Base-by-base conservation (phyloP, 2,329 filamentous ascomycete genomes). In the Fusarium sp. region DNA sequence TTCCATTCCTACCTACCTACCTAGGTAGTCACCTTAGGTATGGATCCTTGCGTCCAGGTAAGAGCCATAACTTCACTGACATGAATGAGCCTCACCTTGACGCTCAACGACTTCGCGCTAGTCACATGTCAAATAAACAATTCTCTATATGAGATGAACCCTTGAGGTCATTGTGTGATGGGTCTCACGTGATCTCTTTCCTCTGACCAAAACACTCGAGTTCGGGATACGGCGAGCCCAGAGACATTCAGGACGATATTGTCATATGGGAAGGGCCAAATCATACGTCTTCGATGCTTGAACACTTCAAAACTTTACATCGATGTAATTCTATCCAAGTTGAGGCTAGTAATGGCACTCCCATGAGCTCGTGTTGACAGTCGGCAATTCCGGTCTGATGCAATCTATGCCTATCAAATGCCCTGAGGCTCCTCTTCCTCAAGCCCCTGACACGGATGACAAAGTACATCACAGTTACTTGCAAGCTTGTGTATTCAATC, bases 321-420 rank as follows among this genome's bases (percentile, higher is more conserved):
- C 20, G 28, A 31, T 61, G 41, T 22, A 41, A 9, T 41, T 47
- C 13, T 35, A 22, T 38, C 8, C 20, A 15, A 15, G n/a, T 18
- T 20, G 11, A 63, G 41, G 24, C 24, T 18, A 56, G n/a, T 6
- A 24, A 38, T 35, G 22, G 38, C 20, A 28, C 17, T 28, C 47
- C 47, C 41, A 49, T 58, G 39, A 28, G 24, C 31, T 24, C 26
- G 8, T 45, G 31, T 41, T 45, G 31, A 41, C 28, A 15, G n/a
- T 59, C 71, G 67, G 62, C n/a, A 41, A 33, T 55, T 26, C 70
- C 67, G 70, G 20, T 35, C 20, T 31, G 42, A 39, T 65, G 47
- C 47, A n/a, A 54, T 35, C 38, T 28, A 51, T 60, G 42, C n/a
- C 48, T 52, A 45, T 24, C 28, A 17, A 45, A 47, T 57, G 55